These are phyloP conservation scores for Ambispora gerdemannii DNA, from an alignment of 192 early-diverging fungal species.

Conservation along the genomic window DNA sequence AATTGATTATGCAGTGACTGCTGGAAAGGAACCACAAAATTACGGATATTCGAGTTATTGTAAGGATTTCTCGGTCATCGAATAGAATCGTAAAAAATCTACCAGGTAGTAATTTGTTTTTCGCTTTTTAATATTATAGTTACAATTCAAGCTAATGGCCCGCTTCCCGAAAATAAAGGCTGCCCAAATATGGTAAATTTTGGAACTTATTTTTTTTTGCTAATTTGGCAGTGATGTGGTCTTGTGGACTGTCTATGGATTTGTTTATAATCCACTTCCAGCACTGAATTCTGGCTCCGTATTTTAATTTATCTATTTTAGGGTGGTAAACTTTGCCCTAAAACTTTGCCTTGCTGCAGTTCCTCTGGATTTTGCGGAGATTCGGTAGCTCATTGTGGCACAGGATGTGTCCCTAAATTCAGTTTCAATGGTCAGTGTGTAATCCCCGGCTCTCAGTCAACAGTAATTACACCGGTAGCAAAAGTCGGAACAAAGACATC, in stretches of 20 bases:
- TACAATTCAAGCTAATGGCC: constrained; percentile 9
- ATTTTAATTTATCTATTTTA: background rate
- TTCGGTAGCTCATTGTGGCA: constrained; percentile 17
- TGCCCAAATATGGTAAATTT: constrained; percentile 17
- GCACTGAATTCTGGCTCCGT: too few species aligned
- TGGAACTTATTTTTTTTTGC: background rate
- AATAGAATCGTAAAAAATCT: background rate
- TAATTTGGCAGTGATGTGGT: too few species aligned
- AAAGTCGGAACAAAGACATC: background rate
- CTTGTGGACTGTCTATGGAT: too few species aligned
- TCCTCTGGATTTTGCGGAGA: constrained; percentile 30
- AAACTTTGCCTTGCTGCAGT: constrained; percentile 24
- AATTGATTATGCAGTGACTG: constrained; percentile 16
- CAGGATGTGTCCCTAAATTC: constrained; percentile 19
- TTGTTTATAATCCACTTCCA: background rate
- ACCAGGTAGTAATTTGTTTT: background rate
- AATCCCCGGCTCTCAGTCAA: background rate
- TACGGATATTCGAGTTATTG: constrained; percentile 19
- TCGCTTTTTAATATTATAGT: constrained; percentile 7
- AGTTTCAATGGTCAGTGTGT: constrained; percentile 20
- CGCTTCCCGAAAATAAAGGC: constrained; percentile 10
- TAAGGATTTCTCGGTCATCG: background rate
- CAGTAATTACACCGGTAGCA: background rate
- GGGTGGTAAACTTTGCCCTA: constrained; percentile 20
- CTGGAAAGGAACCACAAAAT: background rate